Evolutionary conservation across 1,139 yeast species (phyloP).

Genomic region (Sugiyamaella sp.): DNA sequence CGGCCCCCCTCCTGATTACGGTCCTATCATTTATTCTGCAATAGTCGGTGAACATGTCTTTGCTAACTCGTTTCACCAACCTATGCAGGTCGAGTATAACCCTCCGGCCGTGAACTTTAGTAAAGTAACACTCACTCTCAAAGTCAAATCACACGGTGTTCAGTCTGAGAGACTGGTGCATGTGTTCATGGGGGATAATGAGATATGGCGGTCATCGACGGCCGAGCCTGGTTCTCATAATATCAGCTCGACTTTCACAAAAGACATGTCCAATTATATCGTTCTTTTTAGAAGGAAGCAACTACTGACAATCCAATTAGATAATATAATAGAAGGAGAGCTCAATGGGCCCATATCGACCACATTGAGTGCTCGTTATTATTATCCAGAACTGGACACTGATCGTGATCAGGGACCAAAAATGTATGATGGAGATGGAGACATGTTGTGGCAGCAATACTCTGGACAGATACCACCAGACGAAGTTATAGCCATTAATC

Average conservation of each 20-base stretch:
- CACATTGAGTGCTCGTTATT: slow-evolving; percentile 42
- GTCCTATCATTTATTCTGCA: slow-evolving; percentile 8
- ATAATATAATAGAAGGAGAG: slow-evolving; percentile 60
- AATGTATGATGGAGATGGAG: slow-evolving; percentile 3
- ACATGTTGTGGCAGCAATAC: slow-evolving; percentile 17
- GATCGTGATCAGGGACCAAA: slow-evolving; percentile 8
- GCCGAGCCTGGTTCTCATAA: slow-evolving; percentile 68
- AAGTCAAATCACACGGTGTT: slow-evolving; percentile 61
- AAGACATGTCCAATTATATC: slow-evolving; percentile 66
- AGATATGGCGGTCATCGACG: slow-evolving; percentile 84
- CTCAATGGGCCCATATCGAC: slow-evolving; percentile 66
- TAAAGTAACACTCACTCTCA: slow-evolving; percentile 62
- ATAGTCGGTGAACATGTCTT: slow-evolving; percentile 52
- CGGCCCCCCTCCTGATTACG: slow-evolving; percentile 18
- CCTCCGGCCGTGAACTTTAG: slow-evolving; percentile 55
- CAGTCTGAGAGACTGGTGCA: slow-evolving; percentile 81
- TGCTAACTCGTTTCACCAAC: slow-evolving; percentile 64
- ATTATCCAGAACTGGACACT: slow-evolving; percentile 8
- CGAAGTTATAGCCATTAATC: slow-evolving; percentile 1
- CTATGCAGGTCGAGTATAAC: slow-evolving; percentile 47
- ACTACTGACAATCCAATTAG: slow-evolving; percentile 55
- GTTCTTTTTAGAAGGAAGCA: slow-evolving; percentile 49
- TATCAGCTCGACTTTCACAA: slow-evolving; percentile 50
- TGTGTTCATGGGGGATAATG: slow-evolving; percentile 62
- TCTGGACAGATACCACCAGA: slow-evolving; percentile 13